Evolutionary conservation across 306 rosid genomes (phyloP).

Genomic region (Cucumis hystrix): DNA sequence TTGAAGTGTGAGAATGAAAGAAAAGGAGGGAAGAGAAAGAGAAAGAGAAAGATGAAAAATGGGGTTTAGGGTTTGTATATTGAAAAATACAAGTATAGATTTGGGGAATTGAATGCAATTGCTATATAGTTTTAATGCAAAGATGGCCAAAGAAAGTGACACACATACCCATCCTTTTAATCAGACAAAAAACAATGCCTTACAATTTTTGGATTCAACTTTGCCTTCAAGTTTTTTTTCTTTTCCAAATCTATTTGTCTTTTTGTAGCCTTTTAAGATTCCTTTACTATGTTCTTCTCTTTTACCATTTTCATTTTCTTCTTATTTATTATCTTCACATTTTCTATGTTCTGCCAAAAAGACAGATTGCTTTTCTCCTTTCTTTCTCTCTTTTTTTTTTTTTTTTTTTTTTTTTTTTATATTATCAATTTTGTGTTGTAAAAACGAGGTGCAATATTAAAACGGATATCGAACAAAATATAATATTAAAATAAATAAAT

Average conservation of each 20-base stretch:
- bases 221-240: not conserved
- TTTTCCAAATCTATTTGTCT: not conserved
- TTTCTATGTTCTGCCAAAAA: not conserved
- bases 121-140: not conserved
- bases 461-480: no score
- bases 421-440: no score
- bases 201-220: not conserved
- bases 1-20: no score
- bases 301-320: not conserved
- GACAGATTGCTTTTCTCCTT: not conserved
- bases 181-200: not conserved
- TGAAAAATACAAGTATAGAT: no score
- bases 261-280: not conserved
- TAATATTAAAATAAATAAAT: no score
- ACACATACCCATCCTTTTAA: not conserved
- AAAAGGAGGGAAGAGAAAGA: no score
- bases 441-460: no score
- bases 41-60: no score
- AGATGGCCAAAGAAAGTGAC: slow-evolving; percentile 3
- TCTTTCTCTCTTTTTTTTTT: not conserved
- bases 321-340: not conserved
- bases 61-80: no score
- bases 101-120: not conserved
- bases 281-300: not conserved
- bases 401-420: no score